Percentiles rank a stretch among this genome's conserved stretches.
These are phyloP conservation scores for Trichophyton verrucosum DNA, from an alignment of 2,329 filamentous ascomycete species.

Conservation along the genomic window DNA sequence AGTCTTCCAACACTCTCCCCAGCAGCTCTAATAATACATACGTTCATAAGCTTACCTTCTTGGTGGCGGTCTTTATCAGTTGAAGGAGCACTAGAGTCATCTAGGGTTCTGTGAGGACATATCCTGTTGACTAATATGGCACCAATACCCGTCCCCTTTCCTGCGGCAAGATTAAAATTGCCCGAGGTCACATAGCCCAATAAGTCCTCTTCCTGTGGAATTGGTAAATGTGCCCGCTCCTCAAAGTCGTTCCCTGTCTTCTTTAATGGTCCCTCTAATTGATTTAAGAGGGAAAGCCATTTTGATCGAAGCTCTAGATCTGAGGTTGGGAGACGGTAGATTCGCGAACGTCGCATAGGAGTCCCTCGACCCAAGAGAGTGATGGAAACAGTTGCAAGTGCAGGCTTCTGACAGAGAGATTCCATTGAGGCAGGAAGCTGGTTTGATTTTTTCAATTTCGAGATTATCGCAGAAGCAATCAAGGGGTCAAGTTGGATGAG, in stretches of 20 bases:
- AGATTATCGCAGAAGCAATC: conserved; percentile 26
- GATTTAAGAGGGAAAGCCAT: conserved; percentile 47
- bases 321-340: conserved; percentile 67
- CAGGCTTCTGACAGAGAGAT: conserved; percentile 17
- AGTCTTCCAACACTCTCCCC: conserved; percentile 70
- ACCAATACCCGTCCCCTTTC: conserved; percentile 63
- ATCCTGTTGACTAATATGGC: conserved; percentile 52
- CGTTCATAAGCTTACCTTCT: conserved; percentile 18
- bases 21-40: conserved; percentile 68
- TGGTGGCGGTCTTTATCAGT: not conserved
- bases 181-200: conserved; percentile 86
- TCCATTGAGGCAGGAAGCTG: conserved; percentile 10
- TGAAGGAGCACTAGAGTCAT: not conserved
- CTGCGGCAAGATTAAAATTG: conserved; percentile 65
- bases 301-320: conserved; percentile 46
- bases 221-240: conserved; percentile 32
- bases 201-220: conserved; percentile 63
- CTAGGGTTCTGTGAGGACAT: conserved; percentile 16
- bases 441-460: conserved; percentile 16
- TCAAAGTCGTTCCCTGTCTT: not conserved
- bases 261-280: not conserved
- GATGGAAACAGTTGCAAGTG: conserved; percentile 52
- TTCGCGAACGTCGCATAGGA: conserved; percentile 58
- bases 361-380: conserved; percentile 58
- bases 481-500: conserved; percentile 31